Evolutionary conservation across 768 basidiomycete species (phyloP).

Genomic region (Kwoniella mangroviensis): DNA sequence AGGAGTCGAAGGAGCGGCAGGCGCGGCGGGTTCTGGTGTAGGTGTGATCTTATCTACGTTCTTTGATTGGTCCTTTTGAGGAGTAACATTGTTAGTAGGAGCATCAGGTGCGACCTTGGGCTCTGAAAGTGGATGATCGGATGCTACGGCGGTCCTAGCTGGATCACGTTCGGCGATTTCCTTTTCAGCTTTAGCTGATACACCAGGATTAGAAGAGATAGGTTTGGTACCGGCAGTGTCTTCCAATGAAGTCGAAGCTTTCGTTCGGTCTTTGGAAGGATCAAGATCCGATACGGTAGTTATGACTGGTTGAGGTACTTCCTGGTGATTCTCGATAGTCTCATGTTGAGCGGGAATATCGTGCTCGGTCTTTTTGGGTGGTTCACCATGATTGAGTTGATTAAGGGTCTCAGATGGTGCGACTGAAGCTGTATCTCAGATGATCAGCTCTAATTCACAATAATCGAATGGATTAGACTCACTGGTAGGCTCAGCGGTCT

Average conservation of each 20-base stretch:
- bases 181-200: slow-evolving; percentile 43
- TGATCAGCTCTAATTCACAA: slow-evolving; percentile 2
- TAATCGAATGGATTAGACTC: background rate
- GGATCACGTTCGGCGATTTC: slow-evolving; percentile 41
- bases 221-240: slow-evolving; percentile 44
- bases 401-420: slow-evolving; percentile 10
- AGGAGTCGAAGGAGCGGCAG: slow-evolving; percentile 40
- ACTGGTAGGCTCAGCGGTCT: slow-evolving; percentile 30
- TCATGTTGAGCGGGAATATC: slow-evolving; percentile 55
- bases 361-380: slow-evolving; percentile 28
- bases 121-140: slow-evolving; percentile 20
- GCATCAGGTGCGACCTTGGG: slow-evolving; percentile 15
- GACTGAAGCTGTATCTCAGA: slow-evolving; percentile 10
- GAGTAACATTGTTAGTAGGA: slow-evolving; percentile 13
- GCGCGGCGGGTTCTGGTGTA: slow-evolving; percentile 8
- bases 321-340: slow-evolving; percentile 49
- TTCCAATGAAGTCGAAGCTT: slow-evolving; percentile 23
- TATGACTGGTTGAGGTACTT: slow-evolving; percentile 52
- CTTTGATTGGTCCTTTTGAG: background rate
- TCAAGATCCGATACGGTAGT: slow-evolving; percentile 41
- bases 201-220: slow-evolving; percentile 40
- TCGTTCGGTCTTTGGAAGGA: slow-evolving; percentile 50
- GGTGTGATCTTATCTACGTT: slow-evolving; percentile 18
- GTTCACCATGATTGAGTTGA: slow-evolving; percentile 1
- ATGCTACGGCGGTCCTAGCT: slow-evolving; percentile 22